Conservation (phyloP, 73 alveolate genomes). For the Symbiodinium natans region DNA sequence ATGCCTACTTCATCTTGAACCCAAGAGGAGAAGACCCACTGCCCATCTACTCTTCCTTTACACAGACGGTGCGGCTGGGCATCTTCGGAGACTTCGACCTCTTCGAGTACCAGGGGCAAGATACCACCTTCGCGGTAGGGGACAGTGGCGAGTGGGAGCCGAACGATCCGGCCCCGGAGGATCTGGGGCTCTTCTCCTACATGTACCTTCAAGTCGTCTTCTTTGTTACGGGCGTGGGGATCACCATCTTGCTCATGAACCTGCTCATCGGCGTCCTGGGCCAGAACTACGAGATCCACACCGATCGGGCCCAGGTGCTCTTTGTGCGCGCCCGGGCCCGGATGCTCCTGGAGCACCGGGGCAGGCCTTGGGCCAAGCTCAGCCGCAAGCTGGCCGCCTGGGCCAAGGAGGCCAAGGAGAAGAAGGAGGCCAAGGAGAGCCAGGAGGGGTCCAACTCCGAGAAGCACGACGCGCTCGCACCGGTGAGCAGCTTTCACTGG, state of each 20-base stretch:
- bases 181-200: not conserved
- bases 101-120: constrained; percentile 5
- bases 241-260: constrained; percentile 18
- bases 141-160: not conserved
- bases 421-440: too few relatives aligned
- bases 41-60: not conserved
- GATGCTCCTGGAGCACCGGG: not conserved
- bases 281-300: constrained; percentile 2
- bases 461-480: not conserved
- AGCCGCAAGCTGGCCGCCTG: not conserved
- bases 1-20: not conserved
- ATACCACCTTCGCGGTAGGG: not conserved
- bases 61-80: not conserved
- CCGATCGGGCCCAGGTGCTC: not conserved
- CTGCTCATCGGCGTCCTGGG: not conserved
- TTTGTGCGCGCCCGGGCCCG: not conserved
- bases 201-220: not conserved
- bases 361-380: not conserved
- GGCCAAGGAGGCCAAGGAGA: too few relatives aligned
- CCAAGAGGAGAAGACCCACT: not conserved
- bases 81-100: constrained; percentile 3
- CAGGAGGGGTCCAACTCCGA: too few relatives aligned
- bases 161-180: not conserved
- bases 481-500: not conserved
- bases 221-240: not conserved